Conservation (phyloP, 352 stramenopile species). For the Achlya hypogyna region DNA sequence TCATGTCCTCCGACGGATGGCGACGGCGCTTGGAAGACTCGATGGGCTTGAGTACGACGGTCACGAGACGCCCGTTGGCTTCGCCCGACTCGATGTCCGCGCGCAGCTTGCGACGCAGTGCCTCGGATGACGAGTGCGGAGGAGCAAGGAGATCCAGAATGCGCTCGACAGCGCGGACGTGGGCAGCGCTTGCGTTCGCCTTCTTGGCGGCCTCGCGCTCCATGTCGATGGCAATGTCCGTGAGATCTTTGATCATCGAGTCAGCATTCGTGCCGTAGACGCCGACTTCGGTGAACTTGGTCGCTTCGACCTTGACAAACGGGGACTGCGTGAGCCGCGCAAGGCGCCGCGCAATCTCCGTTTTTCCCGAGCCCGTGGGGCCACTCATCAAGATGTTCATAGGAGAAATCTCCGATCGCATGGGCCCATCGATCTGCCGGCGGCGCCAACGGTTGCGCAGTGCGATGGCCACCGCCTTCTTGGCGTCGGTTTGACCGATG, state of each 20-base stretch:
- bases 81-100: slow-evolving; percentile 51
- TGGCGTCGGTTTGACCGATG: slow-evolving; percentile 95
- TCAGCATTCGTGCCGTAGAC: slow-evolving; percentile 99
- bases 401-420: slow-evolving; percentile 89
- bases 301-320: slow-evolving; percentile 98
- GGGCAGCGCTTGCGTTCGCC: slow-evolving; percentile 79
- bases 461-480: slow-evolving; percentile 96
- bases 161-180: slow-evolving; percentile 84
- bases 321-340: slow-evolving; percentile 95
- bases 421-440: slow-evolving; percentile 89
- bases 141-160: slow-evolving; percentile 82
- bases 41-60: slow-evolving; percentile 41
- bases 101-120: slow-evolving; percentile 35
- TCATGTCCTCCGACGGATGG: slow-evolving; percentile 36
- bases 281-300: slow-evolving; percentile 99
- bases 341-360: slow-evolving; percentile 95
- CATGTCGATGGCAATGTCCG: slow-evolving; percentile 92
- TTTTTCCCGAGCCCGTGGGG: slow-evolving; percentile 97
- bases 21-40: not conserved
- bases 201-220: slow-evolving; percentile 68
- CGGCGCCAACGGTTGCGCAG: slow-evolving; percentile 97
- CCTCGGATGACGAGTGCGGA: slow-evolving; percentile 27
- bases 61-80: slow-evolving; percentile 42
- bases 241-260: slow-evolving; percentile 98
- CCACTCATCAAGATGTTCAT: slow-evolving; percentile 99